A percentile compares a stretch with the other conserved stretches of the same genome.
phyloP scores from a whole-genome alignment of 2,329 filamentous ascomycete genomes.

The Pyricularia sp. region DNA sequence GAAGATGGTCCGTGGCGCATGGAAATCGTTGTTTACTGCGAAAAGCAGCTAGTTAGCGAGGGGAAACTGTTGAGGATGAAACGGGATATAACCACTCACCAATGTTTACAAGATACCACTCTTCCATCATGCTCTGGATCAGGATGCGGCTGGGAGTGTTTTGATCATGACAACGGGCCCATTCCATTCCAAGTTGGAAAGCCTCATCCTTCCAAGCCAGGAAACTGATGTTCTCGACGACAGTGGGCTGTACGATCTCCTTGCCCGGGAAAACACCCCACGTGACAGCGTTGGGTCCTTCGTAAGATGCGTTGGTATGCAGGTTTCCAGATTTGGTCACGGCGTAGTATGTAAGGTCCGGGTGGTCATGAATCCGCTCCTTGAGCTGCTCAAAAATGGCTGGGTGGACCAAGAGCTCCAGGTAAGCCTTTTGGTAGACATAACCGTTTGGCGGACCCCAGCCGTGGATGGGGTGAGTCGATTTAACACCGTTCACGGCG shows the following conservation, averaged over 20 bases:
- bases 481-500: conserved; percentile 84
- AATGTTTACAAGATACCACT: conserved; percentile 93
- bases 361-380: conserved; percentile 64
- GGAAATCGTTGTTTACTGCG: conserved; percentile 94
- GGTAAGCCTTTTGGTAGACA: conserved; percentile 96
- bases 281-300: conserved; percentile 94
- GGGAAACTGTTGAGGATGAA: not conserved
- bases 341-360: conserved; percentile 87
- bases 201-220: conserved; percentile 98
- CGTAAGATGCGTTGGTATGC: conserved; percentile 73
- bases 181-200: conserved; percentile 83
- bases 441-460: conserved; percentile 95
- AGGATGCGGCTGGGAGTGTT: conserved; percentile 68
- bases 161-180: conserved; percentile 82
- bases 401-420: conserved; percentile 82
- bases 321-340: conserved; percentile 77
- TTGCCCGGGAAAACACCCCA: conserved; percentile 99
- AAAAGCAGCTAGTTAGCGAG: not conserved
- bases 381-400: conserved; percentile 70
- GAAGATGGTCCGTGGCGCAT: conserved; percentile 72
- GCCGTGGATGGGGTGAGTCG: conserved; percentile 75
- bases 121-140: conserved; percentile 75
- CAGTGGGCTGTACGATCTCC: conserved; percentile 99
- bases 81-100: conserved; percentile 42
- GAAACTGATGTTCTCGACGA: conserved; percentile 96